Evolutionary conservation across 306 rosid genomes (phyloP).

Genomic region (Argentina anserina): DNA sequence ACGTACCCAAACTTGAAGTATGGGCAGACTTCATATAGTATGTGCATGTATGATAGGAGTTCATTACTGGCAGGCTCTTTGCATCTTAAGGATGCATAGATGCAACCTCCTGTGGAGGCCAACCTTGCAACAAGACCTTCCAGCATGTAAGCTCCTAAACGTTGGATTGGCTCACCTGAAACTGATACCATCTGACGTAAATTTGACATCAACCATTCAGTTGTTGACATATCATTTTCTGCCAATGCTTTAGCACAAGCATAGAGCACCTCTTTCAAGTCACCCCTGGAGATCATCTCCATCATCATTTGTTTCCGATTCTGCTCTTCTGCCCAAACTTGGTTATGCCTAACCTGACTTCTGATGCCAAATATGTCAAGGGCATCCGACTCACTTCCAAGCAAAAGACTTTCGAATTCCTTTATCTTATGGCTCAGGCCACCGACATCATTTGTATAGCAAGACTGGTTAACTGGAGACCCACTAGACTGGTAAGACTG

Average conservation of each 20-base stretch:
- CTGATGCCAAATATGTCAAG: conserved; percentile 27
- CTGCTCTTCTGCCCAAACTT: conserved; percentile 38
- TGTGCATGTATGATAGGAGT: conserved; percentile 74
- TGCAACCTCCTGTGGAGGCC: conserved; percentile 79
- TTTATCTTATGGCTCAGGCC: conserved; percentile 73
- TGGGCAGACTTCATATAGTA: conserved; percentile 76
- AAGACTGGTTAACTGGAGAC: conserved; percentile 52
- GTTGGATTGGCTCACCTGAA: conserved; percentile 72
- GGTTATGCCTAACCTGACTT: conserved; percentile 27
- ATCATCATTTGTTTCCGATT: conserved; percentile 53
- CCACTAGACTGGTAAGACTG: conserved; percentile 36
- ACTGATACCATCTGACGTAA: conserved; percentile 70
- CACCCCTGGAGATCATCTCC: conserved; percentile 55
- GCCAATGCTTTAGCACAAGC: conserved; percentile 71
- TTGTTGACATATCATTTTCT: conserved; percentile 47
- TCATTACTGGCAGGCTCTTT: conserved; percentile 71
- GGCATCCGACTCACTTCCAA: conserved; percentile 61
- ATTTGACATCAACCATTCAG: conserved; percentile 64
- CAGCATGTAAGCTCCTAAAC: conserved; percentile 80
- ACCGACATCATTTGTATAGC: conserved; percentile 45
- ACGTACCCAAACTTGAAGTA: conserved; percentile 81
- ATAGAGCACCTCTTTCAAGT: conserved; percentile 67
- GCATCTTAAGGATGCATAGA: conserved; percentile 70
- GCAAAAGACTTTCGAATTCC: conserved; percentile 77
- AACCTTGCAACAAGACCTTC: conserved; percentile 86